Conservation (phyloP, 345 rosid species). For the Rhodomyrtus tomentosa region DNA sequence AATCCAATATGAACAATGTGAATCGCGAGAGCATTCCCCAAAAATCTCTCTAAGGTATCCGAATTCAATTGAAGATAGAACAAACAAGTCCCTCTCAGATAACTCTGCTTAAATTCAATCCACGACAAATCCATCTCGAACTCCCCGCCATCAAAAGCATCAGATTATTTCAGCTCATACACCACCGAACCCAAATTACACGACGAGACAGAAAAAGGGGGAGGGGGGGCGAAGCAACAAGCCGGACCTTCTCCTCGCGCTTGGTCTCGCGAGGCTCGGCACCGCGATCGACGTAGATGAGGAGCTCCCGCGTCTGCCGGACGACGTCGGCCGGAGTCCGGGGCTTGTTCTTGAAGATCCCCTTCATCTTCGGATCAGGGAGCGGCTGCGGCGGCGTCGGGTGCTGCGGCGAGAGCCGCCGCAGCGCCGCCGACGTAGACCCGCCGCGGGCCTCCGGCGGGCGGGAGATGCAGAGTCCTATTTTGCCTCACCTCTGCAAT, state of each 20-base stretch:
- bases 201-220: not conserved
- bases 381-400: not conserved
- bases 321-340: constrained; percentile 80
- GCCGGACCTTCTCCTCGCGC: constrained; percentile 54
- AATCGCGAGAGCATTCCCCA: not conserved
- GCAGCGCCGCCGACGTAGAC: not conserved
- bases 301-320: constrained; percentile 85
- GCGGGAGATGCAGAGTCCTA: constrained; percentile 3
- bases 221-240: not conserved
- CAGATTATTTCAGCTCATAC: not conserved
- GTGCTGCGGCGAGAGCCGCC: not conserved
- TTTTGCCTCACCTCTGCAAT: not conserved
- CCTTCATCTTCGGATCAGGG: constrained; percentile 48
- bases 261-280: constrained; percentile 39
- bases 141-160: not conserved
- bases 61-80: not conserved
- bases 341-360: constrained; percentile 79
- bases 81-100: not conserved
- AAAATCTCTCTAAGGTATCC: not conserved
- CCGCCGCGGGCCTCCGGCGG: constrained; percentile 1
- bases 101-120: not conserved
- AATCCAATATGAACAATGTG: not conserved
- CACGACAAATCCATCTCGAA: not conserved
- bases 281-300: constrained; percentile 30
- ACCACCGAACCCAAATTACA: not conserved